Percentiles rank a stretch among this genome's conserved stretches.
phyloP scores from a whole-genome alignment of 139 green algal species.

The Chlorella sp. region DNA sequence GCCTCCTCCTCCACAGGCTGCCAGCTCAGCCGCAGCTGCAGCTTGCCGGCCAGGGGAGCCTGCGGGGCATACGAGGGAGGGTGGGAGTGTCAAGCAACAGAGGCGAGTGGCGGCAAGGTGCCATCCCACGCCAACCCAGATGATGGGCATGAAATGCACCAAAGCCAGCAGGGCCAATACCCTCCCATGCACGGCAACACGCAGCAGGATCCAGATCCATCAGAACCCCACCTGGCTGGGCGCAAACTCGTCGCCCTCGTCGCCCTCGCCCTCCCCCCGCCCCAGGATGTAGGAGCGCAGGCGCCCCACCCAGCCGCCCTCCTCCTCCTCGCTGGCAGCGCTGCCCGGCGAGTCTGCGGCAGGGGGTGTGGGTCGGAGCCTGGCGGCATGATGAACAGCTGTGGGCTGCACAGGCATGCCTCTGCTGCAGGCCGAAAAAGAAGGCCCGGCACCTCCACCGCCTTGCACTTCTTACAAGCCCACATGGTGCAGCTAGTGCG shows the following conservation, averaged over 20 bases:
- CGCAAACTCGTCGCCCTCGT: conserved; percentile 14
- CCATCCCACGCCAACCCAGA: too few species aligned
- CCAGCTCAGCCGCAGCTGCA: conserved; percentile 22
- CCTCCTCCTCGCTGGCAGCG: not conserved
- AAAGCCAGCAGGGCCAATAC: too few species aligned
- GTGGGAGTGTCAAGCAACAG: too few species aligned
- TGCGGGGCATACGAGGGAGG: not conserved
- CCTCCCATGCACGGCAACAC: too few species aligned
- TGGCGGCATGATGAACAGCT: not conserved
- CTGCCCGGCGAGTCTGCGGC: conserved; percentile 15
- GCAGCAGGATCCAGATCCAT: too few species aligned
- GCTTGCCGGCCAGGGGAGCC: conserved; percentile 7
- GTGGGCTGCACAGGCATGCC: too few species aligned
- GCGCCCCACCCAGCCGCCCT: conserved; percentile 12
- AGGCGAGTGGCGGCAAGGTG: too few species aligned
- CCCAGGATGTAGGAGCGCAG: conserved; percentile 33
- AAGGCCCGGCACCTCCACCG: too few species aligned
- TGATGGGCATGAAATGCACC: too few species aligned
- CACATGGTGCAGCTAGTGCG: too few species aligned
- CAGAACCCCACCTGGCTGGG: conserved; percentile 20
- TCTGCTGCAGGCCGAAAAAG: too few species aligned
- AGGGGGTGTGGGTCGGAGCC: not conserved
- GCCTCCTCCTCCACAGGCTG: not conserved
- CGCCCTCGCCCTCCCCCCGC: conserved; percentile 6
- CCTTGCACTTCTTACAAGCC: too few species aligned